Base-by-base conservation (phyloP, 177 flowering plant genomes). In the Tripterygium wilfordii region DNA sequence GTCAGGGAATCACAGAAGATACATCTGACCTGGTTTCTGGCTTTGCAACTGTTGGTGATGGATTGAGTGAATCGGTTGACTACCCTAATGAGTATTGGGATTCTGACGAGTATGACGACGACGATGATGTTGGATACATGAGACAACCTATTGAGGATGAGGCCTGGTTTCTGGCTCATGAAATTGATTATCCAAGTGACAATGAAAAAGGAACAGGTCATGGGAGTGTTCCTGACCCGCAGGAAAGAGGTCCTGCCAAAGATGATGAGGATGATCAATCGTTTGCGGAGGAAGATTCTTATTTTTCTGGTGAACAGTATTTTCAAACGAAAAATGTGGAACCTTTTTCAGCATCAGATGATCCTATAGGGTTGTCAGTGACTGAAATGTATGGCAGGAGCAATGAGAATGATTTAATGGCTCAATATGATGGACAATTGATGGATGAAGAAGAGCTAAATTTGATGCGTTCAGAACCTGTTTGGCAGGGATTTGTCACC, bases 131-230 rank as follows among this genome's bases (percentile, higher is more conserved):
- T 50, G 99, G 99, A 47, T 94, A 89, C 67, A 85, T 74, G 78
- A 79, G 99, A 58, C 99, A 94, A 66, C 96, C 97, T 44, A 94
- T 94, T 60, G 99, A 94, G 71, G 99, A 94, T 57, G 99, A 94
- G 64, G 57, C 97, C 31, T 94, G 99, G 99, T 94, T 94, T 77
- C 65, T 94, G 56, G 99, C 99, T 28, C 97, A 94, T 78, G 99
- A 94, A 72, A 85, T 94, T 66, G 99, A 94, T 65, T 89, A 94
- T 47, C 99, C 97, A 35, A 94, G 97, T 69, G 99, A 94, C 62
- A 89, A 87, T 69, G 99, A 89, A 54, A 94, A 89, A 74, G 96
- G 88, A 36, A 72, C 79, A 4, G 90, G 77, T 27, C 94, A 72
- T 56, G 95, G 80, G 41, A 88, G 94, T 70, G 81, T 71, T 60